Evolutionary conservation across 1,284 basidiomycete species (phyloP), one percentile per base, ranked within the genome.

Genomic region (Ustilago xerochloae): DNA sequence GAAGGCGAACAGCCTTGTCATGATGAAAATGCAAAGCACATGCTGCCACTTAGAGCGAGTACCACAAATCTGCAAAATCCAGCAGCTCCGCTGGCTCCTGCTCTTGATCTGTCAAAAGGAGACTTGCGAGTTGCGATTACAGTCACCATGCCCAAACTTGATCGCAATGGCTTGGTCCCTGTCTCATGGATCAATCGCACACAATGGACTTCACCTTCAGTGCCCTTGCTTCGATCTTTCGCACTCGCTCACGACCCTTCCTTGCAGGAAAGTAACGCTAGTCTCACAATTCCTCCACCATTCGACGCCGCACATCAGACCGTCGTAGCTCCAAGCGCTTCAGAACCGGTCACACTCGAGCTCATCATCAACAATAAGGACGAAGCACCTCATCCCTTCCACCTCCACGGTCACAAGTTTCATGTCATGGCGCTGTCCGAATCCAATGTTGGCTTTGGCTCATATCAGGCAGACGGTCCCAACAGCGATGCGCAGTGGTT

Each of bases 321-420:
- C n/a, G n/a, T n/a, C n/a, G n/a, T n/a, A n/a, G n/a, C n/a, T n/a
- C n/a, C n/a, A n/a, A n/a, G n/a, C n/a, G n/a, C n/a, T n/a, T n/a
- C n/a, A n/a, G n/a, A n/a, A n/a, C 46, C 59, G 0, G 71, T 75
- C 13, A 69, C 69, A 16, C 58, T 81, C n/a, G 79, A 83, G 26
- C 35, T 82, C n/a, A 62, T 80, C 43, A 53, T 80, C 35, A 74
- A 80, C 63, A 80, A 81, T 50, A 36, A 53, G 20, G 85, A 86
- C 69, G 86, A 87, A 58, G 85, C 85, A 9, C 84, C 86, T 51
- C 86, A 87, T 56, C 87, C 87, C 0, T 87, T 87, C 79, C 87
- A 87, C 56, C 80, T 87, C 28, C 77, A 83, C 67, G 72, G 78
- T 0, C 84, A 88, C 66, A 85, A 85, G 58, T 87, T 87, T 63